Percentiles rank a stretch among this genome's conserved stretches.
phyloP scores from a whole-genome alignment of 1,284 basidiomycete species.

The Paramarasmius palmivorus region DNA sequence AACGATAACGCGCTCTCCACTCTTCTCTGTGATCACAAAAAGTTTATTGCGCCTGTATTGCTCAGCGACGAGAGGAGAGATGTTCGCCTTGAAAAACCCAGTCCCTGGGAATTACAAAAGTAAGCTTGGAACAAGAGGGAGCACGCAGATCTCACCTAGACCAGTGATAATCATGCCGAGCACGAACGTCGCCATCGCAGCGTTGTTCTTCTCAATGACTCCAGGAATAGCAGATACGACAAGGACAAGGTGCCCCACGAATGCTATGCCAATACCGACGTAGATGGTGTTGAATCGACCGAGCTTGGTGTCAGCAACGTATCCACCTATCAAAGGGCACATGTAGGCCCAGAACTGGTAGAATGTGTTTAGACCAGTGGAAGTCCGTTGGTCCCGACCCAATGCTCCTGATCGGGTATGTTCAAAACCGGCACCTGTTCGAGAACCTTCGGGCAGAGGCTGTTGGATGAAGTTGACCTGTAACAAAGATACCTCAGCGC shows the following conservation, averaged over 20 bases:
- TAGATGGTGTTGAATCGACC: constrained; percentile 67
- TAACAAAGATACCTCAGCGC: constrained; percentile 22
- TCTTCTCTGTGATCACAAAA: constrained; percentile 54
- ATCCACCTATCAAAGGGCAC: neutral
- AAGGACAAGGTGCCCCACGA: constrained; percentile 60
- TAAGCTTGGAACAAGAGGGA: constrained; percentile 38
- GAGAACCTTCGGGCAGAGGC: constrained; percentile 63
- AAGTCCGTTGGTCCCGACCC: constrained; percentile 60
- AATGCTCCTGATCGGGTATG: constrained; percentile 70
- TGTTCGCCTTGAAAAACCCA: constrained; percentile 82
- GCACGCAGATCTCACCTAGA: constrained; percentile 29
- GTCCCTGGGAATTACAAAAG: constrained; percentile 37
- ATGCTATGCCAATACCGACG: constrained; percentile 43
- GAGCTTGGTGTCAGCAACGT: constrained; percentile 49
- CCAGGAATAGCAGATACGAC: constrained; percentile 56
- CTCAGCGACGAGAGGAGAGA: constrained; percentile 79
- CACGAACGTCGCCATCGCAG: constrained; percentile 62
- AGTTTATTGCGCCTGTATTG: constrained; percentile 63
- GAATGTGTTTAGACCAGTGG: constrained; percentile 47
- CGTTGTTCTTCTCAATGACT: constrained; percentile 7
- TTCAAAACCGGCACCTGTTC: constrained; percentile 61
- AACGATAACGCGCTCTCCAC: constrained; percentile 79
- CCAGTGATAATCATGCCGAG: constrained; percentile 72
- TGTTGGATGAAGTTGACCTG: constrained; percentile 77
- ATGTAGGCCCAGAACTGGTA: constrained; percentile 11